phyloP scores from a whole-genome alignment of 495 filamentous ascomycete species.

The Podospora didyma region DNA sequence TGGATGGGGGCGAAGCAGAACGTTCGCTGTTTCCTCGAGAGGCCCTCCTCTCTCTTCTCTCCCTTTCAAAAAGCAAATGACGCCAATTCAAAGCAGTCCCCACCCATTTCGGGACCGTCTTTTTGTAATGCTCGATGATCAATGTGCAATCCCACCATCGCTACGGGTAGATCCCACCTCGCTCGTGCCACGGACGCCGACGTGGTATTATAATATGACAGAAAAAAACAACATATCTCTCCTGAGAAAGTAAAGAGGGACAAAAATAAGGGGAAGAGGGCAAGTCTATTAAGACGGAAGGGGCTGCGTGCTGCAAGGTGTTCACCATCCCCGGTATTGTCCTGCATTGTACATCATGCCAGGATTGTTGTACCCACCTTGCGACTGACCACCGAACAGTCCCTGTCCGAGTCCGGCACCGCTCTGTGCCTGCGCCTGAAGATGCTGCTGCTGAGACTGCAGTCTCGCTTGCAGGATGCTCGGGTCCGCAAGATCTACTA shows the following conservation, averaged over 20 bases:
- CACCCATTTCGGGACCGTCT: slow-evolving; percentile 14
- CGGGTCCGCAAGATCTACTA: slow-evolving; percentile 99
- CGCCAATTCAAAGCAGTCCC: slow-evolving; percentile 23
- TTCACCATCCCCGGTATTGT: slow-evolving; percentile 66
- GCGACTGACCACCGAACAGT: slow-evolving; percentile 84
- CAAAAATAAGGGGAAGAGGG: slow-evolving; percentile 5
- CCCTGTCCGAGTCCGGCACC: slow-evolving; percentile 79
- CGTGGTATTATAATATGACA: slow-evolving; percentile 34
- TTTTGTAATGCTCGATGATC: slow-evolving; percentile 22
- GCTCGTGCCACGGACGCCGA: slow-evolving; percentile 21
- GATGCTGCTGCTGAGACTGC: slow-evolving; percentile 76
- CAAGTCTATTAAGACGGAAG: neutral
- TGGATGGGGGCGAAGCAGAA: slow-evolving; percentile 5
- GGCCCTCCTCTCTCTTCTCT: neutral
- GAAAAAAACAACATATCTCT: slow-evolving; percentile 18
- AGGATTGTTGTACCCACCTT: slow-evolving; percentile 98
- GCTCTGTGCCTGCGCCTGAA: slow-evolving; percentile 38
- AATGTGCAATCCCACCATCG: slow-evolving; percentile 14
- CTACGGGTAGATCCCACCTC: slow-evolving; percentile 17
- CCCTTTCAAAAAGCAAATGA: slow-evolving; percentile 28
- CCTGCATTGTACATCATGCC: slow-evolving; percentile 81
- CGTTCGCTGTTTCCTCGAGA: slow-evolving; percentile 1
- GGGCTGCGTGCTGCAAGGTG: neutral
- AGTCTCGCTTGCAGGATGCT: slow-evolving; percentile 98
- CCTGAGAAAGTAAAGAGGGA: slow-evolving; percentile 6